Evolutionary conservation across 2,329 filamentous ascomycete species (phyloP).

Genomic region (Paecilomyces sp.): DNA sequence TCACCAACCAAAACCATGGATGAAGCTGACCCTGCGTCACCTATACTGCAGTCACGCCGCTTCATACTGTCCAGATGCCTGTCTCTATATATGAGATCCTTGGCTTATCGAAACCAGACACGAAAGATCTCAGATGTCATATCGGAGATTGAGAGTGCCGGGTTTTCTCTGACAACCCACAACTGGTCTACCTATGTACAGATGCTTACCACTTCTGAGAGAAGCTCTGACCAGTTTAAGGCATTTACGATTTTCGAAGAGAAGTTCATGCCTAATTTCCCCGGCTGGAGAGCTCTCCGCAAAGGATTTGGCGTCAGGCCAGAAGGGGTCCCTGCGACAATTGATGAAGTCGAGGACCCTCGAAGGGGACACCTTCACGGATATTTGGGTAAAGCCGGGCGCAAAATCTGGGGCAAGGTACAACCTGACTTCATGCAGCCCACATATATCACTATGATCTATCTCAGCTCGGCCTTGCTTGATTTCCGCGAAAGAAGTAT

Average conservation of each 20-base stretch:
- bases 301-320: slow-evolving; percentile 26
- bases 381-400: slow-evolving; percentile 23
- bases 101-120: slow-evolving; percentile 48
- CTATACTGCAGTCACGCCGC: slow-evolving; percentile 34
- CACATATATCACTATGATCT: slow-evolving; percentile 37
- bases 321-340: slow-evolving; percentile 16
- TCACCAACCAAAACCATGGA: neutral
- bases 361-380: slow-evolving; percentile 13
- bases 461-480: slow-evolving; percentile 33
- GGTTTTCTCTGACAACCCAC: slow-evolving; percentile 66
- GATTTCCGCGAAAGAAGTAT: slow-evolving; percentile 30
- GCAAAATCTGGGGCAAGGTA: slow-evolving; percentile 27
- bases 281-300: slow-evolving; percentile 55
- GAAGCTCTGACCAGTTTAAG: slow-evolving; percentile 44
- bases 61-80: slow-evolving; percentile 45
- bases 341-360: slow-evolving; percentile 25
- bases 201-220: slow-evolving; percentile 54
- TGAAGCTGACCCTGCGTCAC: neutral
- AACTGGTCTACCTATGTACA: slow-evolving; percentile 79
- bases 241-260: slow-evolving; percentile 71
- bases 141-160: slow-evolving; percentile 51
- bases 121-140: slow-evolving; percentile 47
- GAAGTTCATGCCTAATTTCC: slow-evolving; percentile 70
- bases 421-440: slow-evolving; percentile 36
- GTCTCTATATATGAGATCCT: slow-evolving; percentile 45